phyloP scores from a whole-genome alignment of 805 yeast species.

The Ogataea trehalophila region DNA sequence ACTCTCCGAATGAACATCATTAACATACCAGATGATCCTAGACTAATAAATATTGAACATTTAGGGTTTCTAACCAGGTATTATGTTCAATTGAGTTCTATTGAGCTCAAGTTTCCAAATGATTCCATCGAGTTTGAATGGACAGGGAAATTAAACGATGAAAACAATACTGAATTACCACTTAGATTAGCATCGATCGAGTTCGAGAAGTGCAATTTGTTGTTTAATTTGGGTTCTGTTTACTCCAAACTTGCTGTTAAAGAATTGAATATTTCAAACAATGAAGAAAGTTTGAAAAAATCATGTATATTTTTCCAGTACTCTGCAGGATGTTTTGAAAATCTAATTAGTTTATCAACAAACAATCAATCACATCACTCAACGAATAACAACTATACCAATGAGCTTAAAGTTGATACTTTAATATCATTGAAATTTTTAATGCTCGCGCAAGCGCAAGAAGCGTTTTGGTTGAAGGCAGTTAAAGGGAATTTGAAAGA shows the following conservation, averaged over 20 bases:
- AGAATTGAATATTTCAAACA: constrained; percentile 31
- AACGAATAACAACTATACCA: constrained; percentile 14
- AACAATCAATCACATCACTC: background rate
- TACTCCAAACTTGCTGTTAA: constrained; percentile 52
- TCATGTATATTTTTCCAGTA: constrained; percentile 63
- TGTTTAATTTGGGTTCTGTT: constrained; percentile 65
- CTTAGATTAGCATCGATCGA: constrained; percentile 41
- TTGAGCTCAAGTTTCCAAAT: constrained; percentile 57
- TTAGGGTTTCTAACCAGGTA: constrained; percentile 40
- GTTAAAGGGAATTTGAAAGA: constrained; percentile 46
- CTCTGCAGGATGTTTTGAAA: constrained; percentile 64
- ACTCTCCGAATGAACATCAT: constrained; percentile 39
- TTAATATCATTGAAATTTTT: constrained; percentile 45
- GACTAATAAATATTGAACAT: constrained; percentile 26
- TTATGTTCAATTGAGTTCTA: constrained; percentile 37
- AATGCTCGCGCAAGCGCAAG: constrained; percentile 84
- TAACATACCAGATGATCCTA: constrained; percentile 23
- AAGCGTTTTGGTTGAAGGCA: constrained; percentile 77
- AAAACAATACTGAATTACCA: constrained; percentile 49
- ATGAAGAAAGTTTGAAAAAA: constrained; percentile 53
- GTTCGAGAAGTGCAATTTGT: constrained; percentile 58
- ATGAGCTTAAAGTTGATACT: constrained; percentile 49
- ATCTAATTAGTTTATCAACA: constrained; percentile 17
- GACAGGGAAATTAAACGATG: constrained; percentile 52
- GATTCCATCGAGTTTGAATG: constrained; percentile 62